Percentiles rank a stretch among this genome's conserved stretches.
Conservation (phyloP, 2,329 filamentous ascomycete species). For the Ceratocystiopsis minuta region DNA sequence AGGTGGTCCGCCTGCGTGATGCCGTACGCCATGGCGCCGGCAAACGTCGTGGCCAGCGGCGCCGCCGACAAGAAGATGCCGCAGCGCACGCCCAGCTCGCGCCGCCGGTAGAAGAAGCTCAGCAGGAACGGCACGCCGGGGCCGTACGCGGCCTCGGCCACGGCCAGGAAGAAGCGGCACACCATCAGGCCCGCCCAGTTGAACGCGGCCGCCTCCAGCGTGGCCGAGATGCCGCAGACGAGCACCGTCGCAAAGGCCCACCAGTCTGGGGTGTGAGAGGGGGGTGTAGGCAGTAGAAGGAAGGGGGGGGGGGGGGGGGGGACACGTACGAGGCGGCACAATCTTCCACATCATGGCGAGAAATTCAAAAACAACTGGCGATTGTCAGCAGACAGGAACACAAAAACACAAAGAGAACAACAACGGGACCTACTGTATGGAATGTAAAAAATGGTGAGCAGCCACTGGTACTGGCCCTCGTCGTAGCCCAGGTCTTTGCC, state of each 20-base stretch:
- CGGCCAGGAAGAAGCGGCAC: constrained; percentile 23
- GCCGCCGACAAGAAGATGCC: constrained; percentile 54
- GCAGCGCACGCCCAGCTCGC: constrained; percentile 51
- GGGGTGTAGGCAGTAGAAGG: not conserved
- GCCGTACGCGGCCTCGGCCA: constrained; percentile 24
- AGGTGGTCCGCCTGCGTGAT: constrained; percentile 36
- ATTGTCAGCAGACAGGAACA: not conserved
- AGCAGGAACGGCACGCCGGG: constrained; percentile 25
- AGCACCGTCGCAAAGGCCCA: constrained; percentile 14
- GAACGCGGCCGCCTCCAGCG: constrained; percentile 16
- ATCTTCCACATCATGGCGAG: constrained; percentile 24
- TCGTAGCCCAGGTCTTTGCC: constrained; percentile 18
- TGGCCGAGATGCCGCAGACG: constrained; percentile 15
- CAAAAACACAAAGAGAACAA: not conserved
- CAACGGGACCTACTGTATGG: constrained; percentile 21
- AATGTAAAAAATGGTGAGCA: constrained; percentile 27
- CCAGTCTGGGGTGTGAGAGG: constrained; percentile 8
- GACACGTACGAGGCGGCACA: constrained; percentile 19
- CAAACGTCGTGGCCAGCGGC: constrained; percentile 49
- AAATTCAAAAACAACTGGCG: constrained; percentile 22
- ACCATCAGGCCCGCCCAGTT: constrained; percentile 20
- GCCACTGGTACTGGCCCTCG: constrained; percentile 23
- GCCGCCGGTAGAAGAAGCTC: constrained; percentile 27
- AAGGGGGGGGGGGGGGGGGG: not conserved
- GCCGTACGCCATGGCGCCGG: constrained; percentile 43